Base-by-base conservation (phyloP, 768 basidiomycete genomes). In the Naganishia randhawae region DNA sequence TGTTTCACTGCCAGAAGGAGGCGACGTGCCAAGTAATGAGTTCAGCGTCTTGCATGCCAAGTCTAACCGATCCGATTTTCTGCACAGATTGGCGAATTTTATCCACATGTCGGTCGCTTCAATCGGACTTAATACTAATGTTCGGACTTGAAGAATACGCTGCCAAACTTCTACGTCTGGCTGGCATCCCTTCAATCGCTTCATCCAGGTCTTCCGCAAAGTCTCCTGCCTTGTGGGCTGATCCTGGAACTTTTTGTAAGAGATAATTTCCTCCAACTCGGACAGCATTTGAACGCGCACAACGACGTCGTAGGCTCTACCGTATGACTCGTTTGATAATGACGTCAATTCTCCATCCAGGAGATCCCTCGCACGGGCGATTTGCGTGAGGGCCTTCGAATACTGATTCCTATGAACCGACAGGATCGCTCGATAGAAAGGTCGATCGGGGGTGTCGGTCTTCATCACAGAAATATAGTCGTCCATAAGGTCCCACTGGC, bases 91-190 rank as follows among this genome's bases (percentile, higher is more conserved):
- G 2, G 95, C 92, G 75, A 99, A 97, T 81, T 96, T 93, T 81
- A 99, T 96, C 93, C 94, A 98, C 87, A 96, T 97, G 52, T 90
- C 86, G 50, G 90, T 91, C 76, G 97, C 93, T 71, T 96, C 92
- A 71, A 90, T 90, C 0, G 96, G 95, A 50, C 86, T 90, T 31
- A 97, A 83, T 25, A 99, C 93, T 63, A 98, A 84, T 0, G 94
- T 92, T 63, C 96, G 86, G 55, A 99, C 92, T 83, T 97, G 95
- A 10, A 99, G 83, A 64, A 98, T 91, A 22, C 95, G 87, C 78
- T 98, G 96, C 96, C 96, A 99, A 5, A 96, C 92, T 80, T 99
- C 96, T 37, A 98, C 95, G 74, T 98, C 96, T 27, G 92, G 91
- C 76, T 98, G 93, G 80, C 94, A 97, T 1, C 93, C 96, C 82